Conservation (phyloP, 768 basidiomycete genomes). For the Mycena chlorophos region DNA sequence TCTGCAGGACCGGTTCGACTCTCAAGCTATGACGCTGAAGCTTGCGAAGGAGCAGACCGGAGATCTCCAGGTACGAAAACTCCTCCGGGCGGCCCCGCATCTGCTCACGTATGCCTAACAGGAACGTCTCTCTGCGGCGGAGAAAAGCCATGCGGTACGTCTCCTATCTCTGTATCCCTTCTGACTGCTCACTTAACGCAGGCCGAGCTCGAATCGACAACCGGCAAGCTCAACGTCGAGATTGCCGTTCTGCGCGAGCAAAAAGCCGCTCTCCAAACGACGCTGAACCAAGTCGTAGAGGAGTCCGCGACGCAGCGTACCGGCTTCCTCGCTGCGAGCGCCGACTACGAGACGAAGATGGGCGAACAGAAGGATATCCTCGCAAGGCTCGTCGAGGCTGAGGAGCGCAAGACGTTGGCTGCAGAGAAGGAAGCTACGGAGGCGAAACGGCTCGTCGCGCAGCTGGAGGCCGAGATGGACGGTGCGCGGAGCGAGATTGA, state of each 20-base stretch:
- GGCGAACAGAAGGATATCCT: slow-evolving; percentile 26
- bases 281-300: slow-evolving; percentile 28
- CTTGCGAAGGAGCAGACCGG: slow-evolving; percentile 55
- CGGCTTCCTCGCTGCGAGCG: slow-evolving; percentile 14
- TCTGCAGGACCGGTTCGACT: slow-evolving; percentile 61
- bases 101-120: slow-evolving; percentile 4
- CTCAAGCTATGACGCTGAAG: slow-evolving; percentile 52
- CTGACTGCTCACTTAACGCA: neutral
- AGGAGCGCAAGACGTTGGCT: slow-evolving; percentile 28
- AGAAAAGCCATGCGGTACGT: slow-evolving; percentile 39
- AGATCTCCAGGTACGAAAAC: slow-evolving; percentile 45
- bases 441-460: slow-evolving; percentile 20
- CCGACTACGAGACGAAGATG: slow-evolving; percentile 30
- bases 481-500: slow-evolving; percentile 13
- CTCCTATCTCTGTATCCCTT: neutral
- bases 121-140: slow-evolving; percentile 29
- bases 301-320: slow-evolving; percentile 28
- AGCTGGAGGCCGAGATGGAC: slow-evolving; percentile 17
- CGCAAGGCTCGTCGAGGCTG: slow-evolving; percentile 23
- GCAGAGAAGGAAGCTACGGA: slow-evolving; percentile 30
- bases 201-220: slow-evolving; percentile 32
- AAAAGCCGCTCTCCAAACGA: slow-evolving; percentile 31
- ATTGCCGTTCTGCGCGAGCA: slow-evolving; percentile 43
- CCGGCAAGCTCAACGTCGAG: slow-evolving; percentile 37
- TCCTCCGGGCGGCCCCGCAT: neutral